phyloP scores from a whole-genome alignment of 345 rosid species.

The Leavenworthia alabamica region DNA sequence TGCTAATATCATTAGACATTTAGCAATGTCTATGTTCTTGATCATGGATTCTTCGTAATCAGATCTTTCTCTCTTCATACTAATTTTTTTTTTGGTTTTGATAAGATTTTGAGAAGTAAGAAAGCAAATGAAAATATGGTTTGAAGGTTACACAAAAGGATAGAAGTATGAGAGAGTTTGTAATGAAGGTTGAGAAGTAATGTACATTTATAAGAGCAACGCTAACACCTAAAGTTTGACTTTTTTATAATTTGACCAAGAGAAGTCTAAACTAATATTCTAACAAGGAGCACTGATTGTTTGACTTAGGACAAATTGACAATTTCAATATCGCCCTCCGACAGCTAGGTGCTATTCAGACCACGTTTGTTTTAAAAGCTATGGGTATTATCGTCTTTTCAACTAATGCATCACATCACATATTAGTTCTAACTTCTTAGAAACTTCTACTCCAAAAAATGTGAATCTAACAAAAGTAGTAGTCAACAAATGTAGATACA shows the following conservation, averaged over 20 bases:
- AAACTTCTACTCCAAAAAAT: constrained; percentile 10
- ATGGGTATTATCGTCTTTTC: constrained; percentile 12
- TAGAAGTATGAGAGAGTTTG: not conserved
- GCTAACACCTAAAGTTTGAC: constrained; percentile 7
- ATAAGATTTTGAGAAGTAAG: constrained; percentile 7
- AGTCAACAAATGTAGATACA: constrained; percentile 19
- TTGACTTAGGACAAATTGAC: constrained; percentile 20
- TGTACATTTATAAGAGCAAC: not conserved
- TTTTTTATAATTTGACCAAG: constrained; percentile 16
- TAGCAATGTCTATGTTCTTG: constrained; percentile 41
- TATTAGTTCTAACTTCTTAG: not conserved
- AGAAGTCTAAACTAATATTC: constrained; percentile 24
- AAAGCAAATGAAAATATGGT: not conserved
- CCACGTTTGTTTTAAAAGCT: not conserved
- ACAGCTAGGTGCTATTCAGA: not conserved
- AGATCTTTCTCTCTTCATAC: constrained; percentile 46
- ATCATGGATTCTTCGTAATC: constrained; percentile 24
- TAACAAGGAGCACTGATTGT: constrained; percentile 20
- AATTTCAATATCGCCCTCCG: constrained; percentile 20
- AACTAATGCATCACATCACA: not conserved
- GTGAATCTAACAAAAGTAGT: not conserved
- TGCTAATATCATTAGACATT: constrained; percentile 41
- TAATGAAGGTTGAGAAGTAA: constrained; percentile 18
- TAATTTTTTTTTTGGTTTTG: not conserved
- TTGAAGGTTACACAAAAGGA: not conserved